Evolutionary conservation across 495 filamentous ascomycete species (phyloP), one percentile per base, ranked within the genome.

Genomic region (Penicillium ucsense): DNA sequence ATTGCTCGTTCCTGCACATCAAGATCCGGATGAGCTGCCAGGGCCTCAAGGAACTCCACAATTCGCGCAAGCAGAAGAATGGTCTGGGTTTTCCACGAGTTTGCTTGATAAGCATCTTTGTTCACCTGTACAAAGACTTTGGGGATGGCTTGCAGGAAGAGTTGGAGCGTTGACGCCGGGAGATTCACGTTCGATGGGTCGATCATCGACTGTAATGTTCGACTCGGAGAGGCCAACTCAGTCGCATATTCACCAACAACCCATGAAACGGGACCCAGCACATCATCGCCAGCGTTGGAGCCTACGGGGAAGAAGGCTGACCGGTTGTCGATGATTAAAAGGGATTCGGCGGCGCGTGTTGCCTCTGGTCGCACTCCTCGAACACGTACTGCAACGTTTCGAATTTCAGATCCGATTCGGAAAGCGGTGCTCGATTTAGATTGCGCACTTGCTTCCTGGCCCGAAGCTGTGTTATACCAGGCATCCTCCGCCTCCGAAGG

Each of bases 1-100:
- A 95, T 90, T 6, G 89, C 82, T 41, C 94, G 79, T 65, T 97
- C 92, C 63, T 98, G 92, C n/a, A 97, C 88, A 56, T 97, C 92
- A 7, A 98, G 71, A 53, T 81, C 84, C 1, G 94, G 88, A 59
- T 95, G 89, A 4, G 79, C 75, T 0, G 82, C 74, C 29, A 96
- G 65, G 0, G 80, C 74, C 43, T 95, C 90, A 3, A 95, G 70
- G 38, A 89, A 85, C 52, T 87, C 74, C 27, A 92, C 73, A n/a
- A 94, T 76, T 29, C 88, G 78, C 27, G 83, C 82, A 63, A 94
- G 77, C 2, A 94, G 72, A 20, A 98, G 73, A 10, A 81, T 78
- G 5, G 83, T 76, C 50, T 81, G 80, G 8, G 83, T 80, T 60
- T 84, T 85, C 35, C 81, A 75, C 48, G 79, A 71, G n/a, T 74